Evolutionary conservation across 164 flowering plant genomes (phyloP).

Genomic region (Chimonanthus salicifolius): DNA sequence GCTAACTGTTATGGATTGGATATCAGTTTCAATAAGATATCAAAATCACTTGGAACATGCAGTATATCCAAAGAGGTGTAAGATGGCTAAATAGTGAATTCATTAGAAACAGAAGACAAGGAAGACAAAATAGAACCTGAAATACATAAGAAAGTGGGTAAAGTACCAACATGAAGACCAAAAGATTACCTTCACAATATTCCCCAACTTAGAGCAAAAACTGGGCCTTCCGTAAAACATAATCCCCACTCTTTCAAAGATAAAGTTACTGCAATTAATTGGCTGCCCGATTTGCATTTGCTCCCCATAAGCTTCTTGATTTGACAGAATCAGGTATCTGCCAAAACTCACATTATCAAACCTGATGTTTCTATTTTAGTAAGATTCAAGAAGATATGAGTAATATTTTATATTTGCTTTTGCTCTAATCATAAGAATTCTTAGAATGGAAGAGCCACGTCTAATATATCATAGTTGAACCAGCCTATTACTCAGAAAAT

Average conservation of each 20-base stretch:
- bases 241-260: constrained; percentile 56
- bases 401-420: neutral
- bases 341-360: constrained; percentile 4
- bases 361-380: neutral
- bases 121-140: too few species aligned
- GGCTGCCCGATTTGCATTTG: constrained; percentile 20
- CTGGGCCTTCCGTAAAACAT: constrained; percentile 57
- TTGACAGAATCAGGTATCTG: constrained; percentile 50
- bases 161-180: neutral
- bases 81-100: too few species aligned
- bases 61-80: too few species aligned
- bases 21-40: too few species aligned
- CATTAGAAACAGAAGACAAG: too few species aligned
- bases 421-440: neutral
- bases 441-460: neutral
- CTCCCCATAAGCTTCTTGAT: constrained; percentile 18
- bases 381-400: neutral
- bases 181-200: constrained; percentile 39
- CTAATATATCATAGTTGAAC: too few species aligned
- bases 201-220: constrained; percentile 42
- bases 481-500: too few species aligned
- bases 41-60: too few species aligned
- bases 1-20: too few species aligned
- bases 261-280: constrained; percentile 7
- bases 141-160: too few species aligned